Evolutionary conservation across 2,329 filamentous ascomycete species (phyloP).

Genomic region (Monosporascus sp.): DNA sequence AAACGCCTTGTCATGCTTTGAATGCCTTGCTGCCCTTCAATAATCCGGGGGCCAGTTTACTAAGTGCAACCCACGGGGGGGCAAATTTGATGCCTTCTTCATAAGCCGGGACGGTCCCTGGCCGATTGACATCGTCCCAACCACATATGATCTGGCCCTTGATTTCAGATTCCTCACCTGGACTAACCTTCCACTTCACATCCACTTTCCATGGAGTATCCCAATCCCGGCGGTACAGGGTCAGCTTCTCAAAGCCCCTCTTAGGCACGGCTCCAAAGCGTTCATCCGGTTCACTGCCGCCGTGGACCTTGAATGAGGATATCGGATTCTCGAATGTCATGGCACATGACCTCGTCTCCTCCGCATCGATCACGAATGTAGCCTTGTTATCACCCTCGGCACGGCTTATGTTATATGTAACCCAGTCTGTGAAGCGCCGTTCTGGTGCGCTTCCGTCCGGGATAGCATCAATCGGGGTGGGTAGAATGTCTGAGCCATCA

Average conservation of each 20-base stretch:
- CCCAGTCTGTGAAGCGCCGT: conserved; percentile 48
- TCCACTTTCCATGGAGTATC: conserved; percentile 70
- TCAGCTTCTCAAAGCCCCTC: conserved; percentile 60
- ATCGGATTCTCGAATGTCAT: conserved; percentile 67
- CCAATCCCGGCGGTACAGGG: conserved; percentile 81
- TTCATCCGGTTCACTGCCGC: conserved; percentile 51
- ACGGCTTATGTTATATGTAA: conserved; percentile 57
- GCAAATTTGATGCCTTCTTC: conserved; percentile 73
- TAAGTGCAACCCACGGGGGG: conserved; percentile 73
- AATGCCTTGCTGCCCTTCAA: conserved; percentile 75
- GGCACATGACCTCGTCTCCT: conserved; percentile 74
- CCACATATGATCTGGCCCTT: conserved; percentile 68
- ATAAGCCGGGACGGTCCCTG: conserved; percentile 70
- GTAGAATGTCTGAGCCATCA: conserved; percentile 53
- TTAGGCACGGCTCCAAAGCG: conserved; percentile 61
- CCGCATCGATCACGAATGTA: conserved; percentile 60
- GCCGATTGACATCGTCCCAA: conserved; percentile 79
- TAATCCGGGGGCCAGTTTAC: conserved; percentile 71
- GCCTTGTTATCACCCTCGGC: conserved; percentile 41
- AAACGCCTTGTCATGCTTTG: conserved; percentile 34
- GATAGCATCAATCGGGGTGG: conserved; percentile 52
- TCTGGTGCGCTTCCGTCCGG: conserved; percentile 34
- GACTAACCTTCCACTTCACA: conserved; percentile 53
- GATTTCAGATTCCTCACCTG: conserved; percentile 33
- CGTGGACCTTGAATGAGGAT: conserved; percentile 56